Base-by-base conservation (phyloP, 2,329 filamentous ascomycete species). In the Plectosphaerella plurivora region DNA sequence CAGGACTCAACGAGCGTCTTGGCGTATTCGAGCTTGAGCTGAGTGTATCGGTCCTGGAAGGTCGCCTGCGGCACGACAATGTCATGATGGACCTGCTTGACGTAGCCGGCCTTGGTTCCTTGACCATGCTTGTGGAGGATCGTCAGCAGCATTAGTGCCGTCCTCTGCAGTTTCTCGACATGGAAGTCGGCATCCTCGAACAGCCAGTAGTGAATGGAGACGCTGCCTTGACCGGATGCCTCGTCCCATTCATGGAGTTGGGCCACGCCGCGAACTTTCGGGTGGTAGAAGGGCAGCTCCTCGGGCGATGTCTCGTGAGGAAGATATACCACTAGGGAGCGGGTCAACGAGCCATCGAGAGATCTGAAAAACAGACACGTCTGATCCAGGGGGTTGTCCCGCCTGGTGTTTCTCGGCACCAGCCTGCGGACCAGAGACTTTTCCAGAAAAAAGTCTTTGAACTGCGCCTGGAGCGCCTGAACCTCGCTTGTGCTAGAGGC, bases 221-320 rank as follows among this genome's bases (percentile, higher is more conserved):
- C 67, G 11, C 63, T 70, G 22, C 82, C 83, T 35, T 65, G 64
- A 20, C 64, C 63, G 14, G 66, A 61, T n/a, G 62, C 55, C 4
- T 70, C 54, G 49, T 76, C 65, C 78, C 81, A 89, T 36, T 81
- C 81, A 67, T 95, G 89, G 8, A 91, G 72, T 59, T 94, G 92
- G 5, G 86, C 90, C 22, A 96, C 76, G 12, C 82, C 83, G 49
- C 77, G 79, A 20, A 96, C 86, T 50, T 80, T 77, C 20, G 93
- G 93, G 64, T 97, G 92, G 68, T 97, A 97, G 70, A 88, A 96
- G 1, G 93, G 93, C 55, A 94, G 78, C 3, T 87, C 79, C 14
- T 80, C 75, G 11, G 78, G 72, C 1, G 73, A 72, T 33, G 76
- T 67, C 9, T 83, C 76, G 68, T 96, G 91, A 8, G 93, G 91